Base-by-base conservation (phyloP, 1,284 basidiomycete species). In the Cryptococcus sp. region DNA sequence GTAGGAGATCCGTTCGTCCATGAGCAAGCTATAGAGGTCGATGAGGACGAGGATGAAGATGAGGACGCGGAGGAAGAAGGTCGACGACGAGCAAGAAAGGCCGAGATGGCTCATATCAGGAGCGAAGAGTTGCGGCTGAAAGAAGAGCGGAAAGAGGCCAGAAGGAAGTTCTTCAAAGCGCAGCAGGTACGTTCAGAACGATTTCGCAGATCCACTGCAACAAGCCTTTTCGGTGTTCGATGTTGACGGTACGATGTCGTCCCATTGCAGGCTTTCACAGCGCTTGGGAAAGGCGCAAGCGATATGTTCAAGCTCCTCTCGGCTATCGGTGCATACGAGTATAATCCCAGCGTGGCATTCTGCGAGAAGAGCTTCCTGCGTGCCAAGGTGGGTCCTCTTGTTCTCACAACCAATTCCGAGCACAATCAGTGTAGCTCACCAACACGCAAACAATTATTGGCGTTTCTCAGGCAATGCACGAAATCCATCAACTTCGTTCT, bases 1-100 rank as follows among this genome's bases (percentile, higher is more conserved):
- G 93, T 97, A 17, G 96, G 96, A 1, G 94, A 99, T 78, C 94
- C 96, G 0, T 99, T 99, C 80, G 76, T 98, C 46, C 87, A 90
- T 55, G 93, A 95, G 74, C 88, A 92, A 46, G 81, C 80, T 13
- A 70, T 81, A 5, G 80, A 79, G n/a, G 79, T 82, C 41, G 79
- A 82, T 47, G 81, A 84, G 7, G 80, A 82, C 10, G 65, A 66
- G 41, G 79, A 82, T 47, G 81, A 84, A 6, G 80, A 66, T 5
- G 67, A 78, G 11, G 83, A 83, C 1, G 75, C 4, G 72, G 76
- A 16, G 69, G 30, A 35, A 35, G 30, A 13, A 35, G 30, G 30
- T 8, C 30, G 30, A 35, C 7, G 30, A 13, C 30, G 30, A 35
- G 30, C 30, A 13, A 35, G 30, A 10, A 67, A 20, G 55, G 54